A percentile compares a stretch with the other conserved stretches of the same genome.
Conservation (phyloP, 495 filamentous ascomycete genomes). For the Talaromyces liani region DNA sequence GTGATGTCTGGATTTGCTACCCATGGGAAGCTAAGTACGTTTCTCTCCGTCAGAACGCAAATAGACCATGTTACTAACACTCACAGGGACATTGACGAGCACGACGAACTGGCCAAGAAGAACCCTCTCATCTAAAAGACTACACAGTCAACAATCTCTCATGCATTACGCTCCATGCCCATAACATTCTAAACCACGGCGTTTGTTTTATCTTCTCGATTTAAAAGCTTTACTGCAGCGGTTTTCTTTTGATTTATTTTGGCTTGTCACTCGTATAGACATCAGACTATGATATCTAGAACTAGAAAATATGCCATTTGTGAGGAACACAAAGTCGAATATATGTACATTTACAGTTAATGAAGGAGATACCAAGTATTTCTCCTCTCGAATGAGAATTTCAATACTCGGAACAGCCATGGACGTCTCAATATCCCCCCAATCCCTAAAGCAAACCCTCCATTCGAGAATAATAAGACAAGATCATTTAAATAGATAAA, state of each 20-base stretch:
- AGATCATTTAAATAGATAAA: not conserved
- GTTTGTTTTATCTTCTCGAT: not conserved
- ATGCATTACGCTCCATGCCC: not conserved
- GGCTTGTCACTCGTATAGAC: not conserved
- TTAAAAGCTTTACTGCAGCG: not conserved
- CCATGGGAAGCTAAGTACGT: conserved; percentile 92
- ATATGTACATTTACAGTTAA: not conserved
- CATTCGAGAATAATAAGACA: not conserved
- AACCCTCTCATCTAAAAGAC: conserved; percentile 30
- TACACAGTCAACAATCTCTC: not conserved
- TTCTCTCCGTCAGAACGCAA: not conserved
- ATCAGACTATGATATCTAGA: not conserved
- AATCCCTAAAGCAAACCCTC: not conserved
- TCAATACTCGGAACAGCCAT: not conserved
- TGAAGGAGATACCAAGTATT: not conserved
- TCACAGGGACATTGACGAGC: conserved; percentile 79
- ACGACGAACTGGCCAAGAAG: conserved; percentile 63
- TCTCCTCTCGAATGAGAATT: not conserved
- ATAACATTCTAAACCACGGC: not conserved
- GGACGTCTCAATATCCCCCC: no score
- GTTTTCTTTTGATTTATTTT: not conserved
- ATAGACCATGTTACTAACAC: not conserved
- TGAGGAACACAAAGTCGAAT: not conserved
- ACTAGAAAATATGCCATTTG: not conserved
- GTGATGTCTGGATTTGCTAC: conserved; percentile 97